Base-by-base conservation (phyloP, 148 eudicot species). In the Rheum nobile region DNA sequence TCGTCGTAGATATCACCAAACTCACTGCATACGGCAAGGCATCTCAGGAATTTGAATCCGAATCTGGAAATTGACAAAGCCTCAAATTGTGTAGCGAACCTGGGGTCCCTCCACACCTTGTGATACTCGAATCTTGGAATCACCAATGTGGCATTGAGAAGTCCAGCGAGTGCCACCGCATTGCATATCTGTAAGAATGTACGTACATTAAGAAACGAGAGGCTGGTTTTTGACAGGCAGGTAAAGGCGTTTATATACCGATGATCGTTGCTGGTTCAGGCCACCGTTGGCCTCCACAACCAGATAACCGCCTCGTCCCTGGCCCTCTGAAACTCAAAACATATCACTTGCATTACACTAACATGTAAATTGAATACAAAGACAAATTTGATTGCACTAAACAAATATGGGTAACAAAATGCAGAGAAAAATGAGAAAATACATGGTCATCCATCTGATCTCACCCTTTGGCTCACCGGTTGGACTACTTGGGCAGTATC, bases 251-350 rank as follows among this genome's bases (percentile, higher is more conserved):
- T 5, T n/a, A 76, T 83, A 65, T 87, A 93, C 98, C 79, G 98
- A 90, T 73, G 93, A 85, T 13, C 98, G 83, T 74, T 93, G 98
- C 43, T 93, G 98, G 80, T 93, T 93, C 67, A 93, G 89, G 67
- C 96, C 96, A 16, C 98, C 96, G 85, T 93, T 90, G 71, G 96
- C 98, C 43, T 90, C 98, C 9, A 93, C 85, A 73, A 90, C 75
- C 74, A 93, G 77, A 78, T 88, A 93, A 26, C 82, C 80, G 75
- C 75, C 79, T 72, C 57, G 70, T 52, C 19, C 71, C 2, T 61
- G 61, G 22, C 77, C 26, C 41, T 81, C 95, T 59, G 67, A 59
- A 54, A 59, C 12, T 59, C 19, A 59, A 28, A 2, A 35, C 32
- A 59, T 11, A 59, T 28, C 6, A 28, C 67, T 29, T 87, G 2